A percentile compares a stretch with the other conserved stretches of the same genome.
Conservation (phyloP, 257 asterid genomes). For the Solanum chiquidenum region DNA sequence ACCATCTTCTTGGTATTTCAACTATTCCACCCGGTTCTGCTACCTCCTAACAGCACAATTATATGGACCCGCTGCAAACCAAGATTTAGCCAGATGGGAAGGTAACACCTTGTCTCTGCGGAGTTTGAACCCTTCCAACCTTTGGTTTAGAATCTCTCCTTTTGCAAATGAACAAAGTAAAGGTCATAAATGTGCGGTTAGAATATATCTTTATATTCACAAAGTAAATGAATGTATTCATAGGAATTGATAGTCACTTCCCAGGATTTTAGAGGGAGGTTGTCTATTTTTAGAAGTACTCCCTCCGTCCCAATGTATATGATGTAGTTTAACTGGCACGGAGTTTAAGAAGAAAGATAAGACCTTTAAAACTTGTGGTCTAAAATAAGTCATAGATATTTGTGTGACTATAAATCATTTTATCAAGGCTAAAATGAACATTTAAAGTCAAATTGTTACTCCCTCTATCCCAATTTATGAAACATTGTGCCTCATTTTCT, state of each 20-base stretch:
- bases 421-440: neutral
- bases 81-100: neutral
- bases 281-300: neutral
- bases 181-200: neutral
- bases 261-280: neutral
- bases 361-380: neutral
- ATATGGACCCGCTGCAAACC: neutral
- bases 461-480: neutral
- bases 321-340: too few relatives aligned
- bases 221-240: neutral
- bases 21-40: neutral
- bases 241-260: neutral
- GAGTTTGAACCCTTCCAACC: neutral
- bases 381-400: neutral
- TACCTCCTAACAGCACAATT: neutral
- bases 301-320: neutral
- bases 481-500: neutral
- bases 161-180: neutral
- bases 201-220: neutral
- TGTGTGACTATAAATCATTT: neutral
- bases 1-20: neutral
- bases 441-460: neutral
- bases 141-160: neutral
- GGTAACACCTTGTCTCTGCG: neutral
- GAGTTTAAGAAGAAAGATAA: neutral